Evolutionary conservation across 2,329 filamentous ascomycete genomes (phyloP), one percentile per base, ranked within the genome.

Genomic region (Colletotrichum abscissum): DNA sequence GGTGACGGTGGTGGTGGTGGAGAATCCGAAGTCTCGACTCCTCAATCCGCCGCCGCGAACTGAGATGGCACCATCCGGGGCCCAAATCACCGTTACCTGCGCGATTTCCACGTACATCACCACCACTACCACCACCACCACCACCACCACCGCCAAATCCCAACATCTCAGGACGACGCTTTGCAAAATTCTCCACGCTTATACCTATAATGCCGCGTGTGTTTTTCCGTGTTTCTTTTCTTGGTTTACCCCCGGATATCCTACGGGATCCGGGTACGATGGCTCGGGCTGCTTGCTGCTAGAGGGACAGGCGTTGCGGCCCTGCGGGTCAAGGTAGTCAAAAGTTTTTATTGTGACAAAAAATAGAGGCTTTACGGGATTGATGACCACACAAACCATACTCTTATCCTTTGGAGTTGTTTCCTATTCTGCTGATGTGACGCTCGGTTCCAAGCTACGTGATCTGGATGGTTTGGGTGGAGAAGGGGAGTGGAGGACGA

Each of bases 181-280:
- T 63, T 60, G 49, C 68, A 38, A 56, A 67, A 54, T 62, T 28
- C 38, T 26, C 55, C 12, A 58, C 68, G 60, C 60, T 66, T 73
- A 71, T 73, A 73, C 60, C 56, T 73, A 71, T 73, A 73, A 73
- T 73, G 64, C 30, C 57, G 67, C 67, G 71, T 71, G 67, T 72
- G 63, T 60, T 33, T 16, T 16, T n/a, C 42, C 33, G 26, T 30
- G 38, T 64, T 63, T 63, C n/a, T 26, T 59, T 63, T 52, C 28
- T 24, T 63, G 60, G 54, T 38, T 42, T 57, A 33, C 14, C 68
- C 46, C 60, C 26, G 1, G 54, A 26, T 19, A 26, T 7, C 52
- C 38, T 7, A 65, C 28, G 67, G 35, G 60, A 35, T 35, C 26
- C n/a, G 26, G 38, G 6, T 67, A 67, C 24, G 69, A 72, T 57